Evolutionary conservation across 2,329 filamentous ascomycete species (phyloP).

Genomic region (Aspergillus sp.): DNA sequence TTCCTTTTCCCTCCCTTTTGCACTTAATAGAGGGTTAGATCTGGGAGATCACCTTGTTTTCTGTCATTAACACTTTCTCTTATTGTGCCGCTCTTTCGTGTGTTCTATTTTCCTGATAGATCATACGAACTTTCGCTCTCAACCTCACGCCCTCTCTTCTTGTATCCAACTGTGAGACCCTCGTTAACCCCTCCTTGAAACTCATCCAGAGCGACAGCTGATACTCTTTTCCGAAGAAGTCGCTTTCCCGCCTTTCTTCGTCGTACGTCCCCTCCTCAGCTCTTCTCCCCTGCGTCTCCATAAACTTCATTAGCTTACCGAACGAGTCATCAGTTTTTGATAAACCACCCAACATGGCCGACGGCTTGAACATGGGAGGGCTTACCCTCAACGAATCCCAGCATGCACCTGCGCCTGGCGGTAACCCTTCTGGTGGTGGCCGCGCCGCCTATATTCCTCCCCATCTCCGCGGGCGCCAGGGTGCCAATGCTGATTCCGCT

Average conservation of each 20-base stretch:
- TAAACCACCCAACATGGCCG: conserved; percentile 42
- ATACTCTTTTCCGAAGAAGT: conserved; percentile 12
- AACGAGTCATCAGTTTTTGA: conserved; percentile 13
- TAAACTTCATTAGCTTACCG: conserved; percentile 14
- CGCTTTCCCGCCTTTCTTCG: conserved; percentile 10
- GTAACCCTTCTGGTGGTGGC: conserved; percentile 48
- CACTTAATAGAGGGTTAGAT: conserved; percentile 34
- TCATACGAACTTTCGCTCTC: conserved; percentile 28
- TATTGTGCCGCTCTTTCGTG: conserved; percentile 33
- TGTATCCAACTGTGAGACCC: conserved; percentile 24
- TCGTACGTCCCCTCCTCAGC: conserved; percentile 15
- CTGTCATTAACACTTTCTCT: conserved; percentile 35
- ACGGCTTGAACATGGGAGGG: conserved; percentile 46
- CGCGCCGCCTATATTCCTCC: conserved; percentile 70
- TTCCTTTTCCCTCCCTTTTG: conserved; percentile 24
- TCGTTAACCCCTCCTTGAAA: conserved; percentile 11
- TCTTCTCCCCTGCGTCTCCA: background rate
- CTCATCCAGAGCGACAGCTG: conserved; percentile 10
- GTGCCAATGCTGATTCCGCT: conserved; percentile 45
- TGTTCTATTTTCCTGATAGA: conserved; percentile 30
- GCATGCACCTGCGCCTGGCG: conserved; percentile 54
- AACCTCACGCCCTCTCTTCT: conserved; percentile 29
- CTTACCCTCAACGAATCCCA: conserved; percentile 63
- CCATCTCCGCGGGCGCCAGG: conserved; percentile 58
- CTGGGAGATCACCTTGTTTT: conserved; percentile 31